phyloP scores from a whole-genome alignment of 2,329 filamentous ascomycete genomes.

The Plenodomus lindquistii region DNA sequence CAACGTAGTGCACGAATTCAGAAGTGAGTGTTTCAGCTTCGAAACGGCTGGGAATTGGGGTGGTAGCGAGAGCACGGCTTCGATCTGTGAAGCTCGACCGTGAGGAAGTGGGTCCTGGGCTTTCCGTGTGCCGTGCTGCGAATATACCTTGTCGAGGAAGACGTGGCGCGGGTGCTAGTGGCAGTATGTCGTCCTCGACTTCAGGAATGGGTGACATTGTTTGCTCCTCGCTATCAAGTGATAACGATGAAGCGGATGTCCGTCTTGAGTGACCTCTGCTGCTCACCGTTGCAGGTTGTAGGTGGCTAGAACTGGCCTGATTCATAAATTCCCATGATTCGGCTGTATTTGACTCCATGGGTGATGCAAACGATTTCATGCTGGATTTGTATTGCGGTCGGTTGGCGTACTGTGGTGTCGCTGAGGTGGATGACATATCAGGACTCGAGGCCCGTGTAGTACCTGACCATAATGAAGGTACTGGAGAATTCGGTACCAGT shows the following conservation, averaged over 20 bases:
- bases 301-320: slow-evolving; percentile 21
- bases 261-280: slow-evolving; percentile 32
- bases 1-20: slow-evolving; percentile 37
- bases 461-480: slow-evolving; percentile 44
- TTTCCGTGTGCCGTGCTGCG: slow-evolving; percentile 29
- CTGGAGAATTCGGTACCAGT: slow-evolving; percentile 37
- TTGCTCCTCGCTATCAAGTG: slow-evolving; percentile 34
- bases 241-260: slow-evolving; percentile 40
- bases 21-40: slow-evolving; percentile 43
- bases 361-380: slow-evolving; percentile 25
- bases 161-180: slow-evolving; percentile 29
- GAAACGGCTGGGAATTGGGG: slow-evolving; percentile 39
- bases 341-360: slow-evolving; percentile 33
- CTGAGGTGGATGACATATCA: slow-evolving; percentile 36
- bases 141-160: slow-evolving; percentile 39
- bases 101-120: slow-evolving; percentile 28
- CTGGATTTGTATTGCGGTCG: slow-evolving; percentile 19
- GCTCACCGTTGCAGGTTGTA: slow-evolving; percentile 24
- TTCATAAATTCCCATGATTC: slow-evolving; percentile 44
- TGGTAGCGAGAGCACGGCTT: slow-evolving; percentile 36
- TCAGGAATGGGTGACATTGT: slow-evolving; percentile 33
- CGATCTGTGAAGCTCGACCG: slow-evolving; percentile 37
- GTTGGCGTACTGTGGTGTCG: slow-evolving; percentile 24
- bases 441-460: slow-evolving; percentile 43
- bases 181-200: slow-evolving; percentile 34